Evolutionary conservation across 495 filamentous ascomycete genomes (phyloP).

Genomic region (Parathielavia hyrcaniae): DNA sequence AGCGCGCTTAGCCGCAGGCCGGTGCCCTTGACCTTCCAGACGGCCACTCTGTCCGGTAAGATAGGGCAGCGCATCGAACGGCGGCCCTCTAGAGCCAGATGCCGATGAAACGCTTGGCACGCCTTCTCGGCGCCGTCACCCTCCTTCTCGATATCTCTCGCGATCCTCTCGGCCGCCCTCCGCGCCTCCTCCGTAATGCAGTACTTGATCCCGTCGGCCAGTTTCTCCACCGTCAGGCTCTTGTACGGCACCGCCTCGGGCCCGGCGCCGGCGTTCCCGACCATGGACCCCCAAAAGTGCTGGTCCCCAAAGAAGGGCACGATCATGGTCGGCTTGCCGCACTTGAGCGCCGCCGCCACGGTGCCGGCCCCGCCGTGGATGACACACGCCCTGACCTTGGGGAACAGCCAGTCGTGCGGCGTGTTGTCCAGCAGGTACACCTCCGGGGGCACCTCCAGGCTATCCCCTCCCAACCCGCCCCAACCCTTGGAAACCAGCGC

Average conservation of each 20-base stretch:
- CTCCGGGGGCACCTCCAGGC: constrained; percentile 48
- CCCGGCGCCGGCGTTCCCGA: constrained; percentile 59
- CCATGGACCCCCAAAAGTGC: constrained; percentile 76
- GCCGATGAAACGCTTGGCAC: constrained; percentile 61
- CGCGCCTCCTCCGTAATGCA: constrained; percentile 55
- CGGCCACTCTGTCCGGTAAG: constrained; percentile 56
- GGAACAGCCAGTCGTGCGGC: constrained; percentile 65
- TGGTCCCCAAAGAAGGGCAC: constrained; percentile 71
- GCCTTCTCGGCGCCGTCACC: constrained; percentile 70
- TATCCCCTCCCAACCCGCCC: constrained; percentile 56
- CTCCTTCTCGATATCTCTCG: constrained; percentile 56
- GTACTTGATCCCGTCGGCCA: constrained; percentile 61
- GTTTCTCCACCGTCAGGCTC: constrained; percentile 53
- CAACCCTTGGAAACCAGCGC: constrained; percentile 62
- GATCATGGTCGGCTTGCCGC: constrained; percentile 58
- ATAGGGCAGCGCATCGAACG: constrained; percentile 64
- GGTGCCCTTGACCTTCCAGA: constrained; percentile 59
- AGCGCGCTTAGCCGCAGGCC: constrained; percentile 55
- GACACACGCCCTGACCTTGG: constrained; percentile 52
- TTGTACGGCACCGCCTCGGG: constrained; percentile 69
- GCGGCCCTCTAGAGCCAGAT: constrained; percentile 50
- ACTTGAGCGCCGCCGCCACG: constrained; percentile 58
- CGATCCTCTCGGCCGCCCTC: constrained; percentile 52
- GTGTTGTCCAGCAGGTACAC: constrained; percentile 60
- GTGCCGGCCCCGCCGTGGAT: constrained; percentile 65